Evolutionary conservation across 371 early-diverging fungal genomes (phyloP).

Genomic region (Zychaea mexicana): DNA sequence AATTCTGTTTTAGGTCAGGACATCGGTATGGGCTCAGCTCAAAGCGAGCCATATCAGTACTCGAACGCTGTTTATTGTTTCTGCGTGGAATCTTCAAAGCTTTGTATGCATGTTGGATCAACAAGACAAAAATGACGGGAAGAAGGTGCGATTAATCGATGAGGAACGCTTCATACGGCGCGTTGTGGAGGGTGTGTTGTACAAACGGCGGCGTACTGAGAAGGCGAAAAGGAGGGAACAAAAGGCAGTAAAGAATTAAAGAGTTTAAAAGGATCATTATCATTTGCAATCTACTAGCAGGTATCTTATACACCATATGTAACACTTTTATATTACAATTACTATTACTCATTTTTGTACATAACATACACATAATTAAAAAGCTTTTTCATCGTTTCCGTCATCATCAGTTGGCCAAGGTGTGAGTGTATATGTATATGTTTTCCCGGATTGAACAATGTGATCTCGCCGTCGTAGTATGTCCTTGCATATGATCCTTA

Average conservation of each 20-base stretch:
- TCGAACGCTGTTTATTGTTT: constrained; percentile 40
- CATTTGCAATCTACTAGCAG: too few relatives aligned
- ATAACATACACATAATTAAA: too few relatives aligned
- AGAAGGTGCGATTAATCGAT: constrained; percentile 30
- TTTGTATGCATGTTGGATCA: constrained; percentile 36
- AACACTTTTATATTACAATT: too few relatives aligned
- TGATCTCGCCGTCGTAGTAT: too few relatives aligned
- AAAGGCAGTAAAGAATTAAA: neutral
- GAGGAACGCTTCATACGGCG: constrained; percentile 43
- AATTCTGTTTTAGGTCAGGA: constrained; percentile 22
- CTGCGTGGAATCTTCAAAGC: constrained; percentile 36
- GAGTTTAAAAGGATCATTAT: neutral
- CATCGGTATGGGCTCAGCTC: constrained; percentile 37
- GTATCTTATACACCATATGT: too few relatives aligned
- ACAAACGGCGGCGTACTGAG: constrained; percentile 29
- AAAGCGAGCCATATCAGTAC: constrained; percentile 35
- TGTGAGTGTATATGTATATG: too few relatives aligned
- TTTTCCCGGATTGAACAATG: too few relatives aligned
- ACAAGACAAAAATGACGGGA: constrained; percentile 19
- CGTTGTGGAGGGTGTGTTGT: constrained; percentile 40
- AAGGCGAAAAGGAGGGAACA: constrained; percentile 4
- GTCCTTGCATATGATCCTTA: too few relatives aligned
- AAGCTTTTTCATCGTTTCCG: too few relatives aligned
- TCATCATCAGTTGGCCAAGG: too few relatives aligned
- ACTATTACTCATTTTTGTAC: too few relatives aligned